Conservation (phyloP, 495 filamentous ascomycete genomes). For the Hyphodiscus hymeniophilus region DNA sequence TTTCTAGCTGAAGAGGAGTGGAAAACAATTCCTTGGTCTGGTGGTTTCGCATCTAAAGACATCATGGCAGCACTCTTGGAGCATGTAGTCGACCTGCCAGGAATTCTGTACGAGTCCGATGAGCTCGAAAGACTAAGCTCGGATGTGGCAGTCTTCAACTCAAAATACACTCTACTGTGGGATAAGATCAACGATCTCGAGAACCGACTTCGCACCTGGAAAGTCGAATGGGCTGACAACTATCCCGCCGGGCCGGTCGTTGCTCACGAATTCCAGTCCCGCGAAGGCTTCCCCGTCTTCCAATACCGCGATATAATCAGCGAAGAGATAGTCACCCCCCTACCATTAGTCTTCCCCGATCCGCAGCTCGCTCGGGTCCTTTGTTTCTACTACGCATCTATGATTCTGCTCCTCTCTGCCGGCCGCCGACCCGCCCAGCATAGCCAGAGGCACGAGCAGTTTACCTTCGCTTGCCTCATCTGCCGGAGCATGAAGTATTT, state of each 20-base stretch:
- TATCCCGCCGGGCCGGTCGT: not conserved
- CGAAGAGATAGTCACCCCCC: not conserved
- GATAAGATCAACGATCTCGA: not conserved
- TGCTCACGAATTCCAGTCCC: not conserved
- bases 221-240: not conserved
- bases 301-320: not conserved
- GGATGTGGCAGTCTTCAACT: too few relatives aligned
- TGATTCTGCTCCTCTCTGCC: not conserved
- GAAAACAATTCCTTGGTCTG: slow-evolving; percentile 3
- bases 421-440: not conserved
- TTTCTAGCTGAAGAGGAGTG: not conserved
- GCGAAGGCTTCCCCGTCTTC: not conserved
- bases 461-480: not conserved
- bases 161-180: too few relatives aligned
- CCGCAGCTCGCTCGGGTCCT: not conserved
- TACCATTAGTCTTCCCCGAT: not conserved
- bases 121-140: too few relatives aligned
- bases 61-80: not conserved
- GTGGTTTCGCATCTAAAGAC: not conserved
- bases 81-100: slow-evolving; percentile 2
- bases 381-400: not conserved
- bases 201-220: not conserved
- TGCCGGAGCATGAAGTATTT: slow-evolving; percentile 3
- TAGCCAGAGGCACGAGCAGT: not conserved
- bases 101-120: not conserved